Evolutionary conservation across 768 basidiomycete species (phyloP), one percentile per base, ranked within the genome.

Genomic region (Chlorophyllum brunneum): DNA sequence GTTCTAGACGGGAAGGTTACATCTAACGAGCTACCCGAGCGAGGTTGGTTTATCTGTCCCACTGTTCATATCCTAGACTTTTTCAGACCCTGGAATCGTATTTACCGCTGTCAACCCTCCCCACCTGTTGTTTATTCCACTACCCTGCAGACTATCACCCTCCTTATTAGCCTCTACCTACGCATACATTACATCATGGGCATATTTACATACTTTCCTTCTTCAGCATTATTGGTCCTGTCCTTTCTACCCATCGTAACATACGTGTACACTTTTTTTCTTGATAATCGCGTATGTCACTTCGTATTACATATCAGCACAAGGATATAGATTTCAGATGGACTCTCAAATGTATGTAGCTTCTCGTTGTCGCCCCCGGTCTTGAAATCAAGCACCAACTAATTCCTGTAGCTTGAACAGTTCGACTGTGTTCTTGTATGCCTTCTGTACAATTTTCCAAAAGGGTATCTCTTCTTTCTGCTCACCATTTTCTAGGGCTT

Each of bases 61-160:
- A 22, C 20, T 37, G 15, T 50, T 42, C 47, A 51, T 13, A 15
- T 6, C 27, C 24, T 42, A 31, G 41, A 44, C 42, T 52, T 13
- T 38, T 37, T 43, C 36, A 43, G 41, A 26, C 23, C 30, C 27
- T 52, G 34, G 42, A 41, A 44, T 44, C n/a, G 27, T 52, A 52
- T 52, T 52, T 52, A 52, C 44, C 18, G 16, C 24, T 24, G 11
- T 9, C 18, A 9, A 31, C 31, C 24, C 24, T 36, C 30, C 49
- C 20, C 39, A 42, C 27, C 33, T 44, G 43, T 52, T 52, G 41
- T 45, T 44, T 52, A 52, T 52, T 52, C 34, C 34, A 38, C 42
- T 27, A 43, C 26, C 31, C 33, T 23, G 16, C 42, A 44, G 38
- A 44, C 33, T 52, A 52, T 30, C 23, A 37, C 26, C 41, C 23